Evolutionary conservation across 1,139 yeast genomes (phyloP), one percentile per base, ranked within the genome.

Genomic region (Fermentozyma sake): DNA sequence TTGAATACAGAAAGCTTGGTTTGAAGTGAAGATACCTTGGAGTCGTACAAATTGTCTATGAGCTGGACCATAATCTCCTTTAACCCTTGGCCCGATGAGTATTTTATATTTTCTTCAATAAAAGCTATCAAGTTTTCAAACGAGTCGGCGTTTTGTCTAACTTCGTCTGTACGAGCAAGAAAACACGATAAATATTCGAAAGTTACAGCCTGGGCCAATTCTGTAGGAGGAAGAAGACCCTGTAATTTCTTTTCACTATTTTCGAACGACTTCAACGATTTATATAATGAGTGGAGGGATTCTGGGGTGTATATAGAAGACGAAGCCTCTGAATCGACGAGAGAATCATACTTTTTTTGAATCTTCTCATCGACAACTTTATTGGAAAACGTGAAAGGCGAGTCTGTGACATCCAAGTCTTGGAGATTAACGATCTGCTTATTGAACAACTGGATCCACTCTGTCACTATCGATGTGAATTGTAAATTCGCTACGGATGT

Each of bases 401-500:
- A 30, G 3, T 18, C 12, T 8, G 16, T 9, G 3, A 17, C 26
- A 4, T 32, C 15, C 12, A 55, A 29, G 3, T 47, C 48, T 6
- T 31, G 25, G 16, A 61, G 41, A 6, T 26, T 17, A 2, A 28
- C 18, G 14, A 52, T 46, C 25, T 46, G 49, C 7, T 42, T 29
- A 25, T 58, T 55, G 37, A 57, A 59, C 2, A 43, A 38, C 4
- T 52, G 44, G 11, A 55, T 32, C 66, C 71, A 67, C 15, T 49
- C 44, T 4, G 39, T 36, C 1, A 58, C 48, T 11, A 59, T 46
- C 22, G 49, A 48, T 7, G 62, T 48, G 39, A 52, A 61, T 20
- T 52, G 48, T 23, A 65, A 40, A 4, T 49, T 35, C n/a, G n/a
- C n/a, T 2, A 37, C 24, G 12, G 48, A 38, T 4, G 44, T 34